Percentiles rank a stretch among this genome's conserved stretches.
Conservation (phyloP, 345 rosid genomes). For the Bretschneidera sinensis region DNA sequence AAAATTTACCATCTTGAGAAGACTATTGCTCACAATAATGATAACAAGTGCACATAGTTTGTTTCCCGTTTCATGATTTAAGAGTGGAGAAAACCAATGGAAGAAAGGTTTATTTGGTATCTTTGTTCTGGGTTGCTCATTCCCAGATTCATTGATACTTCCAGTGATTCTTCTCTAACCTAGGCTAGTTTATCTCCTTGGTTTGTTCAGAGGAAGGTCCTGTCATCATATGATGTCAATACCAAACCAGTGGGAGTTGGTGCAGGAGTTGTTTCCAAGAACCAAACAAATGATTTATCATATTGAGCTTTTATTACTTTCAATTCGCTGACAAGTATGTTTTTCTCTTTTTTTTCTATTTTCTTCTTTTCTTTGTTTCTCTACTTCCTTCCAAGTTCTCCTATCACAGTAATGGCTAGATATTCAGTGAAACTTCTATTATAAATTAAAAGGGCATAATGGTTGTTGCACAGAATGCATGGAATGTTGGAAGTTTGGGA, state of each 20-base stretch:
- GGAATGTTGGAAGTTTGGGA: neutral
- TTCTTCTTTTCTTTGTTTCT: neutral
- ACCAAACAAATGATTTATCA: conserved; percentile 36
- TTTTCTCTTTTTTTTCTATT: neutral
- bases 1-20: no score
- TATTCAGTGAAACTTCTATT: conserved; percentile 5
- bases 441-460: conserved; percentile 4
- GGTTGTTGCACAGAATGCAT: conserved; percentile 8
- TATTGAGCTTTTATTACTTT: conserved; percentile 27
- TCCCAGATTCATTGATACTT: neutral
- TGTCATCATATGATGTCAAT: conserved; percentile 42
- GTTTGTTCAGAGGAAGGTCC: conserved; percentile 41
- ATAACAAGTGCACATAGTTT: neutral
- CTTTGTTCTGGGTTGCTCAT: neutral
- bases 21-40: neutral
- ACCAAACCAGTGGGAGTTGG: conserved; percentile 33
- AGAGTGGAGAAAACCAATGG: neutral
- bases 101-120: no score
- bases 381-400: neutral
- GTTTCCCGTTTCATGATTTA: neutral
- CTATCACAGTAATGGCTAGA: neutral
- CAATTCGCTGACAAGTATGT: conserved; percentile 17
- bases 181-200: conserved; percentile 32
- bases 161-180: conserved; percentile 16
- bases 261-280: conserved; percentile 26